Base-by-base conservation (phyloP, 176 grass and related monocot species). In the Aegilops speltoides region DNA sequence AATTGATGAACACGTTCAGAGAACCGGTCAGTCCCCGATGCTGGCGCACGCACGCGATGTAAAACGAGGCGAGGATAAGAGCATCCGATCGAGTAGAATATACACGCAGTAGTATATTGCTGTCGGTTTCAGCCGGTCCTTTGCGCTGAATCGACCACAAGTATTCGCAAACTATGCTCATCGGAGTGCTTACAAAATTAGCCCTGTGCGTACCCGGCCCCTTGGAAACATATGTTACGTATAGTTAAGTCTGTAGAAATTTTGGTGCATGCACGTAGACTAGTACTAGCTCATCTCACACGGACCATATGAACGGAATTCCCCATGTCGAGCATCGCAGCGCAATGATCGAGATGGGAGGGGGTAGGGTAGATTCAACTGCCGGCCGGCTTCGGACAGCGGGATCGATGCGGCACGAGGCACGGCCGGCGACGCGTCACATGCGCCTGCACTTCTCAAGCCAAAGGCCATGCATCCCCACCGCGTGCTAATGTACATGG, bases 371-470 rank as follows among this genome's bases (percentile, higher is more conserved):
- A 74, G 85, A 84, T 84, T 87, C 85, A 90, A 84, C 75, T 5
- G 75, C 67, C 59, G 45, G 45, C 80, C 25, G 63, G 46, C 75
- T 79, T 73, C 32, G 75, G 64, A 32, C 73, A 66, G 54, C 19
- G 78, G 69, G 28, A 89, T 86, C 52, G 54, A 62, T 41, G 33
- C 82, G 73, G 84, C 84, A 86, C 56, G 79, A 86, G 88, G 65
- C 84, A 86, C 40, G 79, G 64, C 78, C 73, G 73, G 84, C 38
- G 50, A 82, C 74, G 80, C 65, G 24, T 74, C 84, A 90, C 89
- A 90, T 90, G 88, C 84, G 87, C 84, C 83, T 90, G 88, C 73
- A 2, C 41, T 36, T 43, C 22, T 37, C 77, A 26, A 66, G 56
- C 61, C 12, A 48, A 76, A 84, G 34, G 34, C 57, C 29, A 50